These are phyloP conservation scores for Saprolegnia parasitica DNA, from an alignment of 352 stramenopile genomes.

Conservation along the genomic window DNA sequence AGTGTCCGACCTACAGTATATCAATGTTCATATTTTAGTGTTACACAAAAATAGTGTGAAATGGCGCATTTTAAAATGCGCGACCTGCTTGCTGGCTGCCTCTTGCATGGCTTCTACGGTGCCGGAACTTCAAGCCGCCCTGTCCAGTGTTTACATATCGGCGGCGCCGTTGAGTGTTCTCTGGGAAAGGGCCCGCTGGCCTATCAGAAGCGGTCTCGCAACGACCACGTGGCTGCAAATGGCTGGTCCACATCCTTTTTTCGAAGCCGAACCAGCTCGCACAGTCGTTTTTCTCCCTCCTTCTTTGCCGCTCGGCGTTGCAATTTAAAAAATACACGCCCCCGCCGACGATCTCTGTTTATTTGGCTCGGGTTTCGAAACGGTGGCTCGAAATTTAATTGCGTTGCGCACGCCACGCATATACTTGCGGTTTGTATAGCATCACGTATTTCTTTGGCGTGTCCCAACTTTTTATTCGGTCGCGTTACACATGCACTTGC, in stretches of 20 bases:
- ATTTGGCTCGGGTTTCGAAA: slow-evolving; percentile 16
- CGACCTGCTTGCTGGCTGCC: too few species aligned
- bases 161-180: not conserved
- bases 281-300: slow-evolving; percentile 19
- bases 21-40: too few species aligned
- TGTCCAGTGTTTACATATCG: not conserved
- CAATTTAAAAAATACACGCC: slow-evolving; percentile 2
- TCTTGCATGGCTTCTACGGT: too few species aligned
- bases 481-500: slow-evolving; percentile 4
- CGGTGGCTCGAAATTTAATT: slow-evolving; percentile 3
- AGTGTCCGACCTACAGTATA: too few species aligned
- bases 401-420: not conserved
- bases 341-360: slow-evolving; percentile 7
- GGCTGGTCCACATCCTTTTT: slow-evolving; percentile 23
- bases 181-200: slow-evolving; percentile 13
- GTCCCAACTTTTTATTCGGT: slow-evolving; percentile 6
- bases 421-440: slow-evolving; percentile 4
- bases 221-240: slow-evolving; percentile 13
- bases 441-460: not conserved
- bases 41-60: too few species aligned
- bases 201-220: not conserved
- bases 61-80: too few species aligned
- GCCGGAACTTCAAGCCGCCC: too few species aligned
- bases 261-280: slow-evolving; percentile 18
- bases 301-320: slow-evolving; percentile 12